These are phyloP conservation scores for Beauveria rudraprayagi DNA, from an alignment of 2,329 filamentous ascomycete genomes.

Conservation along the genomic window DNA sequence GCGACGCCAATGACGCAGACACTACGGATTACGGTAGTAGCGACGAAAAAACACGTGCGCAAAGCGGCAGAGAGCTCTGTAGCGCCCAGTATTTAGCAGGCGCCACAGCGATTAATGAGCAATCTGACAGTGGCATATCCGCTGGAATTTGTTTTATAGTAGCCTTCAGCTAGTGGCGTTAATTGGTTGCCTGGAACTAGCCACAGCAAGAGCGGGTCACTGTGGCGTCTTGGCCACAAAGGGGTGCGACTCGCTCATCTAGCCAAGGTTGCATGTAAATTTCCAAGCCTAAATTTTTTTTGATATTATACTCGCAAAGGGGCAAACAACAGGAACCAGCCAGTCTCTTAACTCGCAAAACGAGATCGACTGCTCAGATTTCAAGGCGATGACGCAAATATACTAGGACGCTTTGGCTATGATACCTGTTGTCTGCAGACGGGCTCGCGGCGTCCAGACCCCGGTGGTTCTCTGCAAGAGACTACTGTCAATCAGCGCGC, in stretches of 20 bases:
- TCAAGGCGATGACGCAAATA: constrained; percentile 4
- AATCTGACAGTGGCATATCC: neutral
- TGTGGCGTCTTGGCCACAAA: neutral
- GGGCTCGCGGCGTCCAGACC: neutral
- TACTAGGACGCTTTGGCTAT: neutral
- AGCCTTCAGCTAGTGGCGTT: neutral
- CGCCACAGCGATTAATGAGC: neutral
- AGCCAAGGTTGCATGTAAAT: neutral
- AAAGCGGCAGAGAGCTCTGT: neutral
- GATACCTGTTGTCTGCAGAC: constrained; percentile 5
- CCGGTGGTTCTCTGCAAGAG: neutral
- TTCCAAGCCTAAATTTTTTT: neutral
- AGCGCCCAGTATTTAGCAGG: neutral
- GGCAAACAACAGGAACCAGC: neutral
- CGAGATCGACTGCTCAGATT: neutral
- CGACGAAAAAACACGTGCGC: neutral
- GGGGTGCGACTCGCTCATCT: neutral
- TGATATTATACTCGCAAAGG: neutral
- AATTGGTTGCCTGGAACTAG: neutral
- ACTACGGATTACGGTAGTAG: too few species aligned
- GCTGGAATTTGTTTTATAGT: neutral
- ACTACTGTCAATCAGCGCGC: neutral
- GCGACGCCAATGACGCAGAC: constrained; percentile 4
- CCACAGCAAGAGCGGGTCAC: neutral
- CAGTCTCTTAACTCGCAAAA: neutral